Conservation (phyloP, 1,139 yeast genomes). For the Hansenula lynferdii region DNA sequence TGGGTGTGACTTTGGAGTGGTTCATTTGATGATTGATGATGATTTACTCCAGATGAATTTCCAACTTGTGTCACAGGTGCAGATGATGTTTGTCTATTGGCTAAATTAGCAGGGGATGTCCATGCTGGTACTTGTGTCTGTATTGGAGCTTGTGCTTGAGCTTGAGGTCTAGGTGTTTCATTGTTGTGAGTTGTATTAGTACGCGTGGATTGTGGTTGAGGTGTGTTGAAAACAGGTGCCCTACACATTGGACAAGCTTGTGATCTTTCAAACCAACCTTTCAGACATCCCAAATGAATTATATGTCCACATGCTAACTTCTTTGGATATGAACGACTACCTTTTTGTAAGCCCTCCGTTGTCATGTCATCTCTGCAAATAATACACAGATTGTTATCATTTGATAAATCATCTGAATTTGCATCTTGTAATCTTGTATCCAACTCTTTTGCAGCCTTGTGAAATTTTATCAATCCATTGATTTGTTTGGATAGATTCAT, state of each 20-base stretch:
- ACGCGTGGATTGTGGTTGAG: conserved; percentile 14
- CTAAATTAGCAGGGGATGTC: too few relatives aligned
- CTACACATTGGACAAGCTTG: conserved; percentile 92
- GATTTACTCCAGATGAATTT: too few relatives aligned
- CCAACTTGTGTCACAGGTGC: not conserved
- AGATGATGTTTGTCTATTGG: not conserved
- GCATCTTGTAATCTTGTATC: conserved; percentile 62
- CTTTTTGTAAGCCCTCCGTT: conserved; percentile 27
- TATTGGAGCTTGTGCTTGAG: not conserved
- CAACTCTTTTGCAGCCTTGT: conserved; percentile 60
- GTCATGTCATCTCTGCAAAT: conserved; percentile 85
- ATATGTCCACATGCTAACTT: conserved; percentile 81
- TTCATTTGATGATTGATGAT: too few relatives aligned
- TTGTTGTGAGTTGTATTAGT: conserved; percentile 4
- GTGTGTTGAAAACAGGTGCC: conserved; percentile 50
- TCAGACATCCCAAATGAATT: conserved; percentile 84
- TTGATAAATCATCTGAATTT: conserved; percentile 52
- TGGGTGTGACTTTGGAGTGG: conserved; percentile 8
- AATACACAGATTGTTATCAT: conserved; percentile 64
- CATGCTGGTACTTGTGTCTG: not conserved
- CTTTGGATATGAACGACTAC: conserved; percentile 59
- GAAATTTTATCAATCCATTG: conserved; percentile 47
- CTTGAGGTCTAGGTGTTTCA: conserved; percentile 1
- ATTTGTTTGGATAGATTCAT: conserved; percentile 45
- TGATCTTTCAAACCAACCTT: conserved; percentile 90